Base-by-base conservation (phyloP, 1,284 basidiomycete genomes). In the Volvariella volvacea region DNA sequence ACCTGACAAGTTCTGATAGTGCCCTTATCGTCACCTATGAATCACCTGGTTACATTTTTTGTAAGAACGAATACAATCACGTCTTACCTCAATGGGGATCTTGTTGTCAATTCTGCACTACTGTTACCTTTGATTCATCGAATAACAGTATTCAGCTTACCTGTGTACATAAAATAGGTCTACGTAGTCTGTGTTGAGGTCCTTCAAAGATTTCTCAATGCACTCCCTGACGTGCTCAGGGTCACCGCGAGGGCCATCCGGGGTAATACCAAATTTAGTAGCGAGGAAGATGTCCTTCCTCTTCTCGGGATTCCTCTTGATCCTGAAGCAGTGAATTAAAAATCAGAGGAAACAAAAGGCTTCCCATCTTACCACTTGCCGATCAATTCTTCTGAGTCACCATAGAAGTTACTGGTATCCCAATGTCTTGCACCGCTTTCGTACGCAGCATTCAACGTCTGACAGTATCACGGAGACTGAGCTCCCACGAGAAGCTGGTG, bases 1-100 rank as follows among this genome's bases (percentile, higher is more conserved):
- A 74, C 74, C 73, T 76, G 45, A 79, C 76, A 16, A 73, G 64
- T 47, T 79, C 69, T 0, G 70, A 71, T 68, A 80, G 68, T 1
- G 68, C 74, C 0, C 59, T 55, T 1, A 79, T 65, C 0, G 75
- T 74, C 32, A 59, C 52, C 65, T 71, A 41, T 19, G 45, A 48
- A 15, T 9, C 9, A 40, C 21, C 16, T 16, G n/a, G 8, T 16
- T 20, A 16, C n/a, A 40, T 7, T 15, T 9, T 4, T 14, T n/a
- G n/a, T n/a, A n/a, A 16, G 9, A 21, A n/a, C 8, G 28, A 6
- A n/a, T 25, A 10, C 8, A 34, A 30, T 8, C 10, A 14, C 25
- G 7, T 21, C 43, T 6, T 46, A 68, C 65, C 57, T 77, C 75
- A 39, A 78, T 76, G 0, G 75, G 73, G 8, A 64, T 60, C 0